These are phyloP conservation scores for Penicillium silybi DNA, from an alignment of 495 filamentous ascomycete species.

Conservation along the genomic window DNA sequence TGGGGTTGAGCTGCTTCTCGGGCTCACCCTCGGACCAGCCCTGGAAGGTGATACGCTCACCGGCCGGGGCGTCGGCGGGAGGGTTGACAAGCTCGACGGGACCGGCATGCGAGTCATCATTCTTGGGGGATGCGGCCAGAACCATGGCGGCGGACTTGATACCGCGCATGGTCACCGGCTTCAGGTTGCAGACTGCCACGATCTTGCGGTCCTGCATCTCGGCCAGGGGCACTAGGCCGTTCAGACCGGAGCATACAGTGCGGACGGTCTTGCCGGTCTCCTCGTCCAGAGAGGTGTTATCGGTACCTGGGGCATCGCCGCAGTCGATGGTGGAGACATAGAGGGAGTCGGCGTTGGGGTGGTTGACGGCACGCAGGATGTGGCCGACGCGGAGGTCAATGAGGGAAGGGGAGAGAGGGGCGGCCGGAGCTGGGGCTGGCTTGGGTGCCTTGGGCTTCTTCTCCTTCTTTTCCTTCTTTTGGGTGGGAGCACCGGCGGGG, in stretches of 20 bases:
- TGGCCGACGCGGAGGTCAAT: conserved; percentile 96
- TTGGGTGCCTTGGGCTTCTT: conserved; percentile 68
- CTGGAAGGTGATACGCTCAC: conserved; percentile 87
- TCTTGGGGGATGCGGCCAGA: conserved; percentile 80
- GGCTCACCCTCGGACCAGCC: conserved; percentile 86
- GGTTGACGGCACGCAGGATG: conserved; percentile 89
- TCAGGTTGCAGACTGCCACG: conserved; percentile 91
- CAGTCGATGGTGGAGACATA: conserved; percentile 96
- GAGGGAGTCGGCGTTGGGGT: conserved; percentile 94
- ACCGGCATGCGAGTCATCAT: conserved; percentile 76
- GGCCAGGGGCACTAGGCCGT: conserved; percentile 84
- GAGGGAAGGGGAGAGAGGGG: conserved; percentile 72
- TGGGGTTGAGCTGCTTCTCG: conserved; percentile 89
- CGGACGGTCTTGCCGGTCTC: conserved; percentile 83
- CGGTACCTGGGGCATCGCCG: conserved; percentile 79
- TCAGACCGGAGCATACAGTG: conserved; percentile 94
- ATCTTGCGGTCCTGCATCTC: conserved; percentile 97
- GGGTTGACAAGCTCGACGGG: conserved; percentile 91
- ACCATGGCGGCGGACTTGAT: conserved; percentile 97
- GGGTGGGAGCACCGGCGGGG: conserved; percentile 38
- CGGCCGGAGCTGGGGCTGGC: conserved; percentile 57
- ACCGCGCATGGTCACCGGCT: conserved; percentile 97
- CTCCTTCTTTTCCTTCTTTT: conserved; percentile 67
- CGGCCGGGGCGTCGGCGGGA: conserved; percentile 71
- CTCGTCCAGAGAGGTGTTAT: conserved; percentile 72